Conservation (phyloP, 2,329 filamentous ascomycete species). For the Ceratocystiopsis brevicomis region DNA sequence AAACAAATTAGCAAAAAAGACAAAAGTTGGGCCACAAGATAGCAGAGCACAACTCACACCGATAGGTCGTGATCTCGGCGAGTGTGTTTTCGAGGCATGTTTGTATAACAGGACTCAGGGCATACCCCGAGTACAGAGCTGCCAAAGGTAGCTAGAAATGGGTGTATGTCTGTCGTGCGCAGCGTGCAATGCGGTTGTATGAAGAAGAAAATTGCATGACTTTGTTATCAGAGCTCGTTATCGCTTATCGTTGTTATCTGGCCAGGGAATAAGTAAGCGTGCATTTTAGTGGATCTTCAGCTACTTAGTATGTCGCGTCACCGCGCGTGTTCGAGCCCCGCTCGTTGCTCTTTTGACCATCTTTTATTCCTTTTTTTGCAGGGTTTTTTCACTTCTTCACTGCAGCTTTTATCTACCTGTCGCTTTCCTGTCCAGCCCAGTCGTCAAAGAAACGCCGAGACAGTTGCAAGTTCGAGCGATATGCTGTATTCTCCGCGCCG, state of each 20-base stretch:
- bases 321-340: slow-evolving; percentile 9
- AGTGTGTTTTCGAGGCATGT: slow-evolving; percentile 80
- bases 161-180: not conserved
- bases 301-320: not conserved
- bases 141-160: too few relatives aligned
- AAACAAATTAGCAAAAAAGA: not conserved
- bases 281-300: too few relatives aligned
- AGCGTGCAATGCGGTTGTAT: not conserved
- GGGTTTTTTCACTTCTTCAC: slow-evolving; percentile 1
- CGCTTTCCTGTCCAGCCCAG: too few relatives aligned
- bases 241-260: not conserved
- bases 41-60: slow-evolving; percentile 21
- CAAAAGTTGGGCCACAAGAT: too few relatives aligned
- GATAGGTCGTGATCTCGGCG: slow-evolving; percentile 37
- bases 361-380: not conserved
- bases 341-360: not conserved
- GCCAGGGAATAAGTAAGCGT: too few relatives aligned
- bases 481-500: not conserved
- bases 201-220: not conserved
- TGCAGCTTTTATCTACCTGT: not conserved
- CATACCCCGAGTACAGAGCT: not conserved
- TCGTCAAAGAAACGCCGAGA: too few relatives aligned
- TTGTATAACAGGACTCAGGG: not conserved
- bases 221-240: not conserved
- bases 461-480: too few relatives aligned